Base-by-base conservation (phyloP, 306 rosid genomes). In the Canavalia gladiata region DNA sequence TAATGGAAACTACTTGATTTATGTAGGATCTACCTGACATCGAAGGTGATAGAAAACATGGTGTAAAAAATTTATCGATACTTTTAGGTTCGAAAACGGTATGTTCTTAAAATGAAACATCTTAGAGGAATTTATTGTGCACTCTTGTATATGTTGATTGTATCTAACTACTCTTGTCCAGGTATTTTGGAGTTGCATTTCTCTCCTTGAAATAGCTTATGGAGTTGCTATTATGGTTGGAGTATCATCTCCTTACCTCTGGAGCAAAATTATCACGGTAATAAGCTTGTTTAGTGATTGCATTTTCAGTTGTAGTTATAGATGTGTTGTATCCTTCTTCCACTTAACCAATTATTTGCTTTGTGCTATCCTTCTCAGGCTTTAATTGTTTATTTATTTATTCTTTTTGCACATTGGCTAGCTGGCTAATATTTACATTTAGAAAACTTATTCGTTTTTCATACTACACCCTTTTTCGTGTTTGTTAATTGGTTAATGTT, bases 171-270 rank as follows among this genome's bases (percentile, higher is more conserved):
- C 9, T 31, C 0, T 60, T 4, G 31, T 0, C 2, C 8, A 60
- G 67, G 67, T 60, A 62, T 62, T 62, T 64, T 64, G 69, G 47
- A 64, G 47, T 64, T 64, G 29, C 11, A 18, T 18, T 18, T 18
- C 25, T 1, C 1, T 64, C 0, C 4, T 64, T 1, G 47, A 29
- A 64, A 10, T 2, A 18, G 25, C 25, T 18, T 18, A 18, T 18
- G 25, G 25, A 18, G 25, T 18, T 18, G 25, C 25, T 18, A 64
- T 18, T 18, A 18, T 18, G 25, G 25, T 18, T 18, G 47, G 30
- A 64, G 2, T 2, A 6, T 64, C 69, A 5, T 37, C 69, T 4
- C 37, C 69, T 37, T 13, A 4, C 29, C 2, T 35, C 3, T n/a
- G 11, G 47, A 64, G 35, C 6, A 64, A 64, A 37, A 5, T 64